A percentile compares a stretch with the other conserved stretches of the same genome.
These are phyloP conservation scores for Pseudomonodictys pantanalensis DNA, from an alignment of 495 filamentous ascomycete species.

Conservation along the genomic window DNA sequence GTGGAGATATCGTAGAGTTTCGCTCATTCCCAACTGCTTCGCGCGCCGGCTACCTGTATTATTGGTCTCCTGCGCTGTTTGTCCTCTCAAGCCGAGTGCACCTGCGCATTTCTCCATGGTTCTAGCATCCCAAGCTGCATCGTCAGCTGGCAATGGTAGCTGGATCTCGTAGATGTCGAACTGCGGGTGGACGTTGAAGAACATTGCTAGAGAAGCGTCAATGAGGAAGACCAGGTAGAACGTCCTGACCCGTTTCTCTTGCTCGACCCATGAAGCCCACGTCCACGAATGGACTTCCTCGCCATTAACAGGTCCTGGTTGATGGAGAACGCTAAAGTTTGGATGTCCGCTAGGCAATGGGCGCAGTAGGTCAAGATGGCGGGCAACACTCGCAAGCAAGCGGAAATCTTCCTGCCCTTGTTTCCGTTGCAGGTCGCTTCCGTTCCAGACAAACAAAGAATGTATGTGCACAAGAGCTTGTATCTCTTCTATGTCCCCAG, in stretches of 20 bases:
- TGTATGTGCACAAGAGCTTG: slow-evolving; percentile 58
- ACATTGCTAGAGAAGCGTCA: slow-evolving; percentile 59
- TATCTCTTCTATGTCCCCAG: slow-evolving; percentile 58
- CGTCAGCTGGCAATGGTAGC: slow-evolving; percentile 62
- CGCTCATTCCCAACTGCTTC: slow-evolving; percentile 57
- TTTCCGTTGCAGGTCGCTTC: slow-evolving; percentile 56
- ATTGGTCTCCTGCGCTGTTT: slow-evolving; percentile 48
- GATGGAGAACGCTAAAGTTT: slow-evolving; percentile 44
- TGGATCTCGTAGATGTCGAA: slow-evolving; percentile 57
- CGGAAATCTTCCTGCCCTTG: slow-evolving; percentile 53
- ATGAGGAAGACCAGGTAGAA: slow-evolving; percentile 59
- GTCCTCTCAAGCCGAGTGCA: slow-evolving; percentile 56
- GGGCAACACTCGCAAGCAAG: slow-evolving; percentile 51
- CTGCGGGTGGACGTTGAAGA: slow-evolving; percentile 59
- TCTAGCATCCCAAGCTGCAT: slow-evolving; percentile 63
- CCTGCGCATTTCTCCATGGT: slow-evolving; percentile 56
- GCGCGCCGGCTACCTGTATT: slow-evolving; percentile 54
- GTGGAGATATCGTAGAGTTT: slow-evolving; percentile 54
- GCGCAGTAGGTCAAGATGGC: slow-evolving; percentile 50
- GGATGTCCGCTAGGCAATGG: slow-evolving; percentile 38
- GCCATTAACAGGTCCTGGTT: slow-evolving; percentile 20
- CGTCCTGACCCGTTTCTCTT: slow-evolving; percentile 62
- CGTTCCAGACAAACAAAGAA: slow-evolving; percentile 61
- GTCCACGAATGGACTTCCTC: slow-evolving; percentile 43
- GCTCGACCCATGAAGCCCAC: slow-evolving; percentile 64